These are phyloP conservation scores for Fonsecaea erecta DNA, from an alignment of 2,329 filamentous ascomycete species.

Conservation along the genomic window DNA sequence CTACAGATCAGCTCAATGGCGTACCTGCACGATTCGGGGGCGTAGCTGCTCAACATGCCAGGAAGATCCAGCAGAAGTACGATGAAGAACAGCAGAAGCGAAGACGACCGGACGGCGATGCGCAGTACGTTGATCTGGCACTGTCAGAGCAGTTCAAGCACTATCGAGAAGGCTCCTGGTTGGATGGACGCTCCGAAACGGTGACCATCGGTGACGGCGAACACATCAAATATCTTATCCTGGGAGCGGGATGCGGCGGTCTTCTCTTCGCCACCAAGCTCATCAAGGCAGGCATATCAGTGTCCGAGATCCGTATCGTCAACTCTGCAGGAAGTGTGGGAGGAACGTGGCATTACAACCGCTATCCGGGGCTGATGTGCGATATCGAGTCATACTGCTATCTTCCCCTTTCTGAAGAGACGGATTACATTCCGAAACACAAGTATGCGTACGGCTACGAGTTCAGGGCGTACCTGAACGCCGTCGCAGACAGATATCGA, in stretches of 20 bases:
- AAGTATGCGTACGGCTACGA: conserved; percentile 48
- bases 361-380: conserved; percentile 57
- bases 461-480: conserved; percentile 52
- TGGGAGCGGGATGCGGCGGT: conserved; percentile 35
- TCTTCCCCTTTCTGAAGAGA: conserved; percentile 21
- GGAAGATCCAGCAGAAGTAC: conserved; percentile 24
- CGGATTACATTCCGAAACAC: conserved; percentile 54
- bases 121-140: conserved; percentile 28
- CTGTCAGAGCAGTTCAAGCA: conserved; percentile 19
- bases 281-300: conserved; percentile 19
- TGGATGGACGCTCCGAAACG: conserved; percentile 10
- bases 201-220: conserved; percentile 19
- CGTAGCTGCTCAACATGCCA: neutral
- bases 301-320: conserved; percentile 26
- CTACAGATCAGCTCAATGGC: neutral
- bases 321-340: conserved; percentile 51
- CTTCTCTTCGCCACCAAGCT: conserved; percentile 29
- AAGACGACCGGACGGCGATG: conserved; percentile 20
- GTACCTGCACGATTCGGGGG: neutral
- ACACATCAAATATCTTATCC: conserved; percentile 28
- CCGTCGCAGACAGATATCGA: conserved; percentile 11
- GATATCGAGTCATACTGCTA: conserved; percentile 55
- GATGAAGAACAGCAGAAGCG: conserved; percentile 28
- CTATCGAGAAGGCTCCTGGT: conserved; percentile 27
- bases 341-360: conserved; percentile 54